Evolutionary conservation across 345 rosid genomes (phyloP).

Genomic region (Litchi chinensis): DNA sequence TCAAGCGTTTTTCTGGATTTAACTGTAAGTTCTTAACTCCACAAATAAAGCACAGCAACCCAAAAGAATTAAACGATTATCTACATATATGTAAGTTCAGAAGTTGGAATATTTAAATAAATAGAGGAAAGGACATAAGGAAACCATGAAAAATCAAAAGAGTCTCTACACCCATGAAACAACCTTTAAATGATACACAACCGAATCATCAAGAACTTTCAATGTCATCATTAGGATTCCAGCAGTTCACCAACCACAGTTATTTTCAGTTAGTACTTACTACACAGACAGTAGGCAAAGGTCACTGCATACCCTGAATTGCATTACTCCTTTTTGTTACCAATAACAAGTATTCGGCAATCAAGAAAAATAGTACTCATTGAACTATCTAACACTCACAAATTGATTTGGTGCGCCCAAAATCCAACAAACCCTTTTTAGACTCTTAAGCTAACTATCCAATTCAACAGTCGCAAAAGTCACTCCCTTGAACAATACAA

Average conservation of each 20-base stretch:
- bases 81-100: no score
- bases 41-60: not conserved
- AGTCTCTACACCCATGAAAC: not conserved
- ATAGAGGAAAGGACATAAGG: not conserved
- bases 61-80: not conserved
- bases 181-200: not conserved
- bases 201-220: not conserved
- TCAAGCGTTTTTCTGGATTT: not conserved
- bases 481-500: not conserved
- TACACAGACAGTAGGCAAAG: not conserved
- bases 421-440: not conserved
- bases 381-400: not conserved
- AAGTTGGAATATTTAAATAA: not conserved
- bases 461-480: not conserved
- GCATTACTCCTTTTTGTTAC: not conserved
- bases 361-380: not conserved
- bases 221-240: not conserved
- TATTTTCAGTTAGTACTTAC: not conserved
- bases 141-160: not conserved
- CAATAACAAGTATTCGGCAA: not conserved
- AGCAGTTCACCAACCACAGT: not conserved
- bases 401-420: not conserved
- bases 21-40: not conserved
- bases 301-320: not conserved
- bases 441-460: not conserved